Percentiles rank a stretch among this genome's conserved stretches.
Conservation (phyloP, 441 rosid species). For the Lepidium campestre region DNA sequence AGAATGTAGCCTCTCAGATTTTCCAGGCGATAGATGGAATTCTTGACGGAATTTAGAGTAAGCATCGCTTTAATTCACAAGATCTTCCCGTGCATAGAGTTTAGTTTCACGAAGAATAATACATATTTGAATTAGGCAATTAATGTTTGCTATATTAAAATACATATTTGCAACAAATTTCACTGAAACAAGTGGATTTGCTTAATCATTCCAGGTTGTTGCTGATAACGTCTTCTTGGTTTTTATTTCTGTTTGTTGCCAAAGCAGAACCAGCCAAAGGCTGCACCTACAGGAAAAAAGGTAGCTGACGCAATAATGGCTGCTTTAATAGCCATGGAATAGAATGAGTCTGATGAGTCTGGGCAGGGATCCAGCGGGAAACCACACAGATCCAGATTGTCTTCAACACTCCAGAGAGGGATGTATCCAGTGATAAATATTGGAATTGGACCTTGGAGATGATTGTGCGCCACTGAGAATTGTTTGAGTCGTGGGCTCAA, state of each 20-base stretch:
- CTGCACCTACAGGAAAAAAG: conserved; percentile 2
- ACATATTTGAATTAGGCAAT: no score
- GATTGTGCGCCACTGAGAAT: conserved; percentile 37
- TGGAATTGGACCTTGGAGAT: conserved; percentile 35
- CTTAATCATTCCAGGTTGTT: background rate
- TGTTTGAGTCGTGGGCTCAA: background rate
- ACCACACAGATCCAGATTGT: conserved; percentile 31
- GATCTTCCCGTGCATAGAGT: background rate
- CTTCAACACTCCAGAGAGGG: background rate
- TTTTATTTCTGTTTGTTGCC: background rate
- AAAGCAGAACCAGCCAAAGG: conserved; percentile 1
- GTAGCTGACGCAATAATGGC: background rate
- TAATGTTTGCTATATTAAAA: no score
- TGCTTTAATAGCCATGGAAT: background rate
- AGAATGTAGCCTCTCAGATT: conserved; percentile 39
- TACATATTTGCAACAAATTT: background rate
- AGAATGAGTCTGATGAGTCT: background rate
- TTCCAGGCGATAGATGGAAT: conserved; percentile 36
- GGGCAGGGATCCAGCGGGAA: conserved; percentile 10
- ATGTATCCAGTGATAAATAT: background rate
- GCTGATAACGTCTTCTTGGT: background rate
- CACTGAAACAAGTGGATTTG: background rate
- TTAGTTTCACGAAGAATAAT: no score
- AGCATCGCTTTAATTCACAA: background rate
- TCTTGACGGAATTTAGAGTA: conserved; percentile 41